These are phyloP conservation scores for Atkinsonella hypoxylon DNA, from an alignment of 2,329 filamentous ascomycete species.

Conservation along the genomic window DNA sequence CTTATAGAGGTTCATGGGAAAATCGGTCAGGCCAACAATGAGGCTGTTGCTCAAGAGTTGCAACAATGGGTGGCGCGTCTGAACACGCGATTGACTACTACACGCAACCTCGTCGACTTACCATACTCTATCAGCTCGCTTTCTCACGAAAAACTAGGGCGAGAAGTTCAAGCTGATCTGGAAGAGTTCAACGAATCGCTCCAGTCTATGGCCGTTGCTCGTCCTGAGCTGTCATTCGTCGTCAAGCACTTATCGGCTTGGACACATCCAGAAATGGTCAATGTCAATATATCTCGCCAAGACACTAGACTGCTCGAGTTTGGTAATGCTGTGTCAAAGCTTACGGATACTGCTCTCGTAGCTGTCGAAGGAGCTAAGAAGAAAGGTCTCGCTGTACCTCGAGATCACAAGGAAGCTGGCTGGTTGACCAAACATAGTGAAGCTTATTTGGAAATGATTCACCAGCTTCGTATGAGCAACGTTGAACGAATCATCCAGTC, in stretches of 20 bases:
- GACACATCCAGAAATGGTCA: constrained; percentile 29
- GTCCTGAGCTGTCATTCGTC: constrained; percentile 51
- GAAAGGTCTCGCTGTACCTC: constrained; percentile 29
- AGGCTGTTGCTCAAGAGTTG: constrained; percentile 31
- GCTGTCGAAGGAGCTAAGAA: constrained; percentile 63
- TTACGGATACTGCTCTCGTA: constrained; percentile 68
- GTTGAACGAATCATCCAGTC: constrained; percentile 33
- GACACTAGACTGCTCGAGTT: constrained; percentile 30
- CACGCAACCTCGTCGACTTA: constrained; percentile 32
- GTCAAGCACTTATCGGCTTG: constrained; percentile 56
- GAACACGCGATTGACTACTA: constrained; percentile 27
- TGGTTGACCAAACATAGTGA: constrained; percentile 33
- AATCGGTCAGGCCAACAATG: constrained; percentile 43
- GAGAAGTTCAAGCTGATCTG: constrained; percentile 25
- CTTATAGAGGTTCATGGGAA: constrained; percentile 56
- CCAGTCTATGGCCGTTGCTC: constrained; percentile 20
- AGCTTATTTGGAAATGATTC: constrained; percentile 39
- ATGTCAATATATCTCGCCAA: constrained; percentile 5
- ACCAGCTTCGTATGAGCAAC: constrained; percentile 45
- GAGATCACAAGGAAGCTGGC: constrained; percentile 22
- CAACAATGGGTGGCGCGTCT: constrained; percentile 38
- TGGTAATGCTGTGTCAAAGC: constrained; percentile 44
- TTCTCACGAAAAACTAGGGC: constrained; percentile 20
- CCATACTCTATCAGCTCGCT: constrained; percentile 38
- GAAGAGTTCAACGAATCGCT: constrained; percentile 29